These are phyloP conservation scores for Podospora australis DNA, from an alignment of 495 filamentous ascomycete genomes.

Conservation along the genomic window DNA sequence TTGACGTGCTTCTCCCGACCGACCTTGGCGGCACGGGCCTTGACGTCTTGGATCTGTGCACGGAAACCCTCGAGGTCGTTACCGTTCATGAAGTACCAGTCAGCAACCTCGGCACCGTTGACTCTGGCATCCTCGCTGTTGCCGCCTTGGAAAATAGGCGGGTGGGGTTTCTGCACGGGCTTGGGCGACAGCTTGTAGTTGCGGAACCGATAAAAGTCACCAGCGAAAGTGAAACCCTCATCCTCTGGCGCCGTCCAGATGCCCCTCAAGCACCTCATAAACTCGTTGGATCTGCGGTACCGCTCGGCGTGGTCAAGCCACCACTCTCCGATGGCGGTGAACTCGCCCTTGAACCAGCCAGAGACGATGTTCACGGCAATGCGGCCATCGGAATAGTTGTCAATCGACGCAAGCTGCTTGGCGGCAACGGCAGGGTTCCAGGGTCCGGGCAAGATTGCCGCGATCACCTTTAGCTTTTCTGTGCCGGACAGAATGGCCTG, in stretches of 20 bases:
- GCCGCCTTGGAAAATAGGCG: conserved; percentile 45
- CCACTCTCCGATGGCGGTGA: conserved; percentile 45
- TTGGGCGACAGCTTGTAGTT: conserved; percentile 42
- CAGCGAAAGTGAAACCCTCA: conserved; percentile 39
- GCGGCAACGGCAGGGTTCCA: conserved; percentile 46
- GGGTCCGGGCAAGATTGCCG: conserved; percentile 42
- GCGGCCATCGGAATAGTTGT: conserved; percentile 41
- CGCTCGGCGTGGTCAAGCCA: conserved; percentile 46
- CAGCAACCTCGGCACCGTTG: conserved; percentile 36
- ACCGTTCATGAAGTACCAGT: conserved; percentile 49
- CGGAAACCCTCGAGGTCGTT: conserved; percentile 45
- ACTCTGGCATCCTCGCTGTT: conserved; percentile 41
- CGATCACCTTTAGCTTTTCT: conserved; percentile 39
- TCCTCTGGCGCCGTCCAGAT: conserved; percentile 37
- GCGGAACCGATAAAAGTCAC: conserved; percentile 45
- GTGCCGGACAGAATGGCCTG: conserved; percentile 41
- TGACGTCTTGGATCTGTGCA: conserved; percentile 40
- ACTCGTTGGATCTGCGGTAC: conserved; percentile 41
- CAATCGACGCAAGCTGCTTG: conserved; percentile 46
- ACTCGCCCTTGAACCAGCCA: conserved; percentile 47
- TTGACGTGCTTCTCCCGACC: conserved; percentile 33
- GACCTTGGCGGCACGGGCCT: conserved; percentile 29
- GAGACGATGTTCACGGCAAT: conserved; percentile 44
- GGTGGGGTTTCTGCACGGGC: conserved; percentile 37
- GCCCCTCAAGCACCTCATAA: conserved; percentile 40